A percentile compares a stretch with the other conserved stretches of the same genome.
Conservation (phyloP, 305 asterid genomes). For the Euphrasia arctica region DNA sequence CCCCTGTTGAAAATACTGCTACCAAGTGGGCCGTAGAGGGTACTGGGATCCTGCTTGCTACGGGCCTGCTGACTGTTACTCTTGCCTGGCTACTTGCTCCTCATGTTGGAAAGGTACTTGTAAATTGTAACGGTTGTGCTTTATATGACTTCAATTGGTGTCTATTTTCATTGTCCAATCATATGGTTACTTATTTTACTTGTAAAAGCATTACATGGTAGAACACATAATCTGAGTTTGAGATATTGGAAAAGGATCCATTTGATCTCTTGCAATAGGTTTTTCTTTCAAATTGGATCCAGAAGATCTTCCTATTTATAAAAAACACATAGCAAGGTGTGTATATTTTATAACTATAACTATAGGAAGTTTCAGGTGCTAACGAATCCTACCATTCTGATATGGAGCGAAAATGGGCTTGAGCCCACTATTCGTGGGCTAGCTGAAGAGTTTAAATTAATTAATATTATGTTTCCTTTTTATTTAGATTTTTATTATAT, state of each 20-base stretch:
- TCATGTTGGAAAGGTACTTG: slow-evolving; percentile 87
- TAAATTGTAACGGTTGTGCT: slow-evolving; percentile 26
- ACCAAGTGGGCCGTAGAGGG: slow-evolving; percentile 91
- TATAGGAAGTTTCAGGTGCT: background rate
- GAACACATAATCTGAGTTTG: background rate
- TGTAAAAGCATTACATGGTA: background rate
- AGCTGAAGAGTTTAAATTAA: too few relatives aligned
- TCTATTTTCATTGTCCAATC: slow-evolving; percentile 1
- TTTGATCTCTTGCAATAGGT: too few relatives aligned
- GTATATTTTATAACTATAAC: background rate
- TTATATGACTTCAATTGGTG: slow-evolving; percentile 9
- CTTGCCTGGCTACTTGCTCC: slow-evolving; percentile 95
- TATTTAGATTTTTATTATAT: too few relatives aligned
- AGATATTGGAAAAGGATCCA: background rate
- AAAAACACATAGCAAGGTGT: background rate
- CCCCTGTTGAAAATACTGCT: slow-evolving; percentile 59
- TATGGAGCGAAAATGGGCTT: too few relatives aligned
- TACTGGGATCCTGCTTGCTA: slow-evolving; percentile 85
- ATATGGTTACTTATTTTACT: background rate
- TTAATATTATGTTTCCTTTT: too few relatives aligned
- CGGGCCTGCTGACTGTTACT: slow-evolving; percentile 88
- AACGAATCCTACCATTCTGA: background rate
- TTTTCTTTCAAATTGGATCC: too few relatives aligned
- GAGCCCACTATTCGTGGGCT: too few relatives aligned
- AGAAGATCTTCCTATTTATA: too few relatives aligned